Evolutionary conservation across 352 stramenopile species (phyloP).

Genomic region (Paralagenidium karlingii): DNA sequence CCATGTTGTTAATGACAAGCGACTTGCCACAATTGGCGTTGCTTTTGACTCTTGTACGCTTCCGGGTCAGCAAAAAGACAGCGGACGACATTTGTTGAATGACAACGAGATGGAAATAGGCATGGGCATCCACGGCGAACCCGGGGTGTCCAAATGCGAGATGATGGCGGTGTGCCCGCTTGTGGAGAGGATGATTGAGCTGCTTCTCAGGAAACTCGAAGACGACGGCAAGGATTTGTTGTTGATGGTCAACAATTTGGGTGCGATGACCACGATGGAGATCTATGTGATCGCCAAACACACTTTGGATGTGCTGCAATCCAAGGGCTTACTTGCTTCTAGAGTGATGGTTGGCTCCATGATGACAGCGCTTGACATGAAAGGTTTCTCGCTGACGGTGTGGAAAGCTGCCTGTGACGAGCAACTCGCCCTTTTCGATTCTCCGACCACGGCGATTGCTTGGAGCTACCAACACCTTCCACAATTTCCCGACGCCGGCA

Average conservation of each 20-base stretch:
- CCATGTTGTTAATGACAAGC: conserved; percentile 27
- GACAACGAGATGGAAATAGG: conserved; percentile 87
- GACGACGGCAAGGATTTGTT: conserved; percentile 21
- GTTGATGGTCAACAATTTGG: conserved; percentile 96
- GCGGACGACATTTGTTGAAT: conserved; percentile 35
- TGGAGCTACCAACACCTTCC: conserved; percentile 28
- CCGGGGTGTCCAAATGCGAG: conserved; percentile 48
- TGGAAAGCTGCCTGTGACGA: conserved; percentile 68
- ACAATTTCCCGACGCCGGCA: conserved; percentile 8
- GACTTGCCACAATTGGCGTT: conserved; percentile 90
- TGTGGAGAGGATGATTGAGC: no score
- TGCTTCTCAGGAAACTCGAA: conserved; percentile 41
- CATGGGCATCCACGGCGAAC: conserved; percentile 94
- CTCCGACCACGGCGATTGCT: conserved; percentile 33
- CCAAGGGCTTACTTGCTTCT: conserved; percentile 53
- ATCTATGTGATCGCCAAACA: conserved; percentile 88
- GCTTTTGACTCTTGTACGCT: conserved; percentile 92
- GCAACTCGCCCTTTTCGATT: conserved; percentile 45
- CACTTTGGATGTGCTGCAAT: conserved; percentile 44
- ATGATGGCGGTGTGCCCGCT: conserved; percentile 32
- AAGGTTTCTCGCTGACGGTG: conserved; percentile 86
- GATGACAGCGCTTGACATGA: conserved; percentile 98
- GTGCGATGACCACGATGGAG: conserved; percentile 92
- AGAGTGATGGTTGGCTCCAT: conserved; percentile 88
- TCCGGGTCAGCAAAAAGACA: conserved; percentile 67